Evolutionary conservation across 83 land plant species (phyloP), one percentile per base, ranked within the genome.

Genomic region (Picea abies): DNA sequence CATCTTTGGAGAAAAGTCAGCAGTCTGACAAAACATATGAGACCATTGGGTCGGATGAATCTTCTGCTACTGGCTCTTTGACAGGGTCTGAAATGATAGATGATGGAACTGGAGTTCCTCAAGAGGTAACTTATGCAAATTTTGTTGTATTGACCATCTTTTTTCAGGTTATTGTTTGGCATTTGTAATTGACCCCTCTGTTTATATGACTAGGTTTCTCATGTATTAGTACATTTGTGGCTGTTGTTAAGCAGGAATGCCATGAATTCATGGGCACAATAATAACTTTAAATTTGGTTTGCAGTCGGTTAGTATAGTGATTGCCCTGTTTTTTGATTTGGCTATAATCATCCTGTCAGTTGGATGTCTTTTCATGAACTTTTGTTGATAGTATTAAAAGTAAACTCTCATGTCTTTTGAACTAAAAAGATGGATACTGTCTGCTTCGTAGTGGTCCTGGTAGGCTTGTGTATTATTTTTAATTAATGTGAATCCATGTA

Each of bases 21-120:
- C 79, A 29, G 20, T 56, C 39, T 68, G 79, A 77, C 11, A 19
- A 49, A 44, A 77, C 84, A 78, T 82, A 81, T 49, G 92, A 87
- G 60, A 66, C 73, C 60, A 63, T 85, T 77, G 63, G 56, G 47
- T 83, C 83, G 7, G 89, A 82, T 65, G 86, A 81, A 58, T 79
- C 52, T 44, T 81, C 81, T 5, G 81, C 85, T 26, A 75, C 80
- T 15, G 89, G 81, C 19, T 82, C 88, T 14, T 47, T 85, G 37
- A 78, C 70, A 60, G 87, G 75, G 8, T 85, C 92, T 63, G 90
- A 88, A 64, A 58, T 82, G 75, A 69, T 88, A 25, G 93, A 90
- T 56, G 98, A 96, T 80, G 91, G 86, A 76, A 19, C 81, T 62
- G 93, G 80, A 82, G 87, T 90, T 61, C 94, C 98, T 66, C 93